Evolutionary conservation across 805 yeast species (phyloP), one percentile per base, ranked within the genome.

Genomic region (Candida caryicola): DNA sequence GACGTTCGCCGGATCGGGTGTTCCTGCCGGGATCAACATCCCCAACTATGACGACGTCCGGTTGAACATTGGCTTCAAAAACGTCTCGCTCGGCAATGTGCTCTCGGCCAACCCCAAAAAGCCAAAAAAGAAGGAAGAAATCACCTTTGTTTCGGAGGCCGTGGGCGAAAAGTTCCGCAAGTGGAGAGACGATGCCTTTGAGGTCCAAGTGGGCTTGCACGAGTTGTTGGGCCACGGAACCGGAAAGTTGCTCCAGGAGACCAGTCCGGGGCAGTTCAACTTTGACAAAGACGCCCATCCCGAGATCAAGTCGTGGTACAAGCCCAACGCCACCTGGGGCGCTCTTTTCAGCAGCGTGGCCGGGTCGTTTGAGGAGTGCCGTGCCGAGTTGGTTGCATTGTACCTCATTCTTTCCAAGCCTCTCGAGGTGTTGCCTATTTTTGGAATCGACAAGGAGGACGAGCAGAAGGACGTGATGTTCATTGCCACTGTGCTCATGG

Each of bases 31-130:
- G 37, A 88, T 88, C 59, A 88, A 88, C 56, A 85, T 88, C 46
- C 96, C 96, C 43, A 88, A 88, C 63, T 88, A 88, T 61, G 95
- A 88, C 59, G 95, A 86, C 55, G 89, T 87, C 39, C 74, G 96
- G 54, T 71, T 86, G 55, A 85, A 80, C 41, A 63, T 81, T 52
- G 96, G 96, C 1, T 88, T 88, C 69, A 88, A 88, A 58, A 88
- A 88, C 52, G 96, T 88, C 23, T 85, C 95, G 2, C 69, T 88
- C 46, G 96, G 96, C 17, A 88, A 88, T 59, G 87, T 88, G 33
- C 64, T 88, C 47, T 79, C 81, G 47, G 86, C 95, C 17, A 67
- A 69, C 46, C 73, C 74, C n/a, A 67, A 66, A 49, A 79, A 80
- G 45, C 79, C 91, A 1, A 73, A 77, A 34, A 79, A 77, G 49